A percentile compares a stretch with the other conserved stretches of the same genome.
Evolutionary conservation across 177 flowering plant genomes (phyloP).

Genomic region (Vitis hybrid): DNA sequence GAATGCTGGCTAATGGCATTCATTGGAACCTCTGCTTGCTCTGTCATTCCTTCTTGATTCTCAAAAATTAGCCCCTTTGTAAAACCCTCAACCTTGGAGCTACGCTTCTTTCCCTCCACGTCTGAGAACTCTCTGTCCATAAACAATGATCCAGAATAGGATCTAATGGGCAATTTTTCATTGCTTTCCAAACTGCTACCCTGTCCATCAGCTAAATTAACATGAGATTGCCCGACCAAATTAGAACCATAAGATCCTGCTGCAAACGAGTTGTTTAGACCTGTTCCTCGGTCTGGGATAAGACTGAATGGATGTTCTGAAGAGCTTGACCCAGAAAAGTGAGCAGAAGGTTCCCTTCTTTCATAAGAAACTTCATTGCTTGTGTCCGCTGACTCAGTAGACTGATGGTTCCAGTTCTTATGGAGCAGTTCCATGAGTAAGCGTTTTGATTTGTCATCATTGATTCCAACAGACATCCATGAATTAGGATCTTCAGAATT

Average conservation of each 20-base stretch:
- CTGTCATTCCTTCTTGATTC: constrained; percentile 30
- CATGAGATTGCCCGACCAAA: constrained; percentile 31
- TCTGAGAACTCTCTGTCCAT: constrained; percentile 41
- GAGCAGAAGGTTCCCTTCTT: constrained; percentile 45
- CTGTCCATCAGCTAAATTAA: constrained; percentile 36
- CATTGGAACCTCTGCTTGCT: constrained; percentile 22
- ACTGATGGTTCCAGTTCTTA: constrained; percentile 44
- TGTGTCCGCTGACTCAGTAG: constrained; percentile 31
- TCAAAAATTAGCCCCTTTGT: constrained; percentile 26
- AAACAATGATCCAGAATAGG: constrained; percentile 39
- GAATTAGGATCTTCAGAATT: constrained; percentile 42
- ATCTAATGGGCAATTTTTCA: constrained; percentile 37
- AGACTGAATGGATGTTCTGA: constrained; percentile 43
- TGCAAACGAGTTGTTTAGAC: constrained; percentile 31
- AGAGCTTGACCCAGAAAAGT: constrained; percentile 38
- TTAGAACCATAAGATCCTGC: constrained; percentile 46
- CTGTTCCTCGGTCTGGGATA: constrained; percentile 42
- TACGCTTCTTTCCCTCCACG: constrained; percentile 36
- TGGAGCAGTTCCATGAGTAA: constrained; percentile 66
- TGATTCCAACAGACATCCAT: constrained; percentile 55
- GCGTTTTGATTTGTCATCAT: constrained; percentile 58
- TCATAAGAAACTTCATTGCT: constrained; percentile 34
- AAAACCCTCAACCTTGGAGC: constrained; percentile 23
- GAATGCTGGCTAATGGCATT: constrained; percentile 42
- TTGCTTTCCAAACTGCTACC: constrained; percentile 25